Evolutionary conservation across 2,329 filamentous ascomycete genomes (phyloP), one percentile per base, ranked within the genome.

Genomic region (Exophiala sideris): DNA sequence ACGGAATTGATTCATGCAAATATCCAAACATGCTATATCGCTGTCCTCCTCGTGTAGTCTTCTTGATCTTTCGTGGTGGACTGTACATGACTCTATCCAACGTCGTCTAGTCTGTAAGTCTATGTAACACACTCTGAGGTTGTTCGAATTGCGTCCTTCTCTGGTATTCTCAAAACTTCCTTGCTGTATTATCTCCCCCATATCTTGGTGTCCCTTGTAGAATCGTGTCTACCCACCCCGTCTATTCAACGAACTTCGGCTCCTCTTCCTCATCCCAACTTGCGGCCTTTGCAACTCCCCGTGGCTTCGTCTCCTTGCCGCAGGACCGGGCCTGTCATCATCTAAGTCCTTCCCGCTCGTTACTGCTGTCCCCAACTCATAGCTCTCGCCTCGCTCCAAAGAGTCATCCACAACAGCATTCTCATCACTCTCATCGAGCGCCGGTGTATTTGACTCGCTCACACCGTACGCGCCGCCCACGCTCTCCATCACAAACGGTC

Each of bases 401-500:
- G 70, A 67, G 61, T 71, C 70, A 39, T 71, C 71, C 9, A 71
- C 54, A 24, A 57, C 56, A 3, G 53, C 57, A 16, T 29, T 34
- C 34, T 62, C 56, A 42, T 62, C 57, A 24, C 61, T 53, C 9
- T 56, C 61, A 32, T 58, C 52, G 29, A 35, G 55, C 6, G 56
- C 34, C 5, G 57, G 54, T 4, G 54, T 50, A 24, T 16, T 48
- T 16, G 63, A 54, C n/a, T 68, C 63, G 12, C 65, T 69, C 34
- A 71, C 70, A 0, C 79, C 82, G 66, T 83, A 83, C 12, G 76
- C 73, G 0, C 86, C 87, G 10, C 86, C 86, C 5, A 87, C 85
- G 54, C 84, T 86, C 69, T 89, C 85, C 85, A 90, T 89, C 0
- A 83, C 89, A 55, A 89, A 89, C 7, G 81, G 77, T 52, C 84